These are phyloP conservation scores for Ophiostoma sp. DNA, from an alignment of 2,329 filamentous ascomycete genomes.

Conservation along the genomic window DNA sequence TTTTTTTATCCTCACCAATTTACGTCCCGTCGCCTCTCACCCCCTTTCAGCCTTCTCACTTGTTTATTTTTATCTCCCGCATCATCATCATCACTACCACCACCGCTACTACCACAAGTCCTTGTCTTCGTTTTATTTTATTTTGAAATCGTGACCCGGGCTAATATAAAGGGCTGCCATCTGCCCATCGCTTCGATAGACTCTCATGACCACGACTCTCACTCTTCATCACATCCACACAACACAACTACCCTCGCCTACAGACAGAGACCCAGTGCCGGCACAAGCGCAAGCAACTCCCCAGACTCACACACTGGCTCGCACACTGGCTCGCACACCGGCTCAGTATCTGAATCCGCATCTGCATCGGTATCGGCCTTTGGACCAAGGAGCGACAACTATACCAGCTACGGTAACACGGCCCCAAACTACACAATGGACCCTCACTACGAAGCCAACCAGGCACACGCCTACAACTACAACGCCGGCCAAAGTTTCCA, in stretches of 20 bases:
- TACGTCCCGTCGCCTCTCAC: background rate
- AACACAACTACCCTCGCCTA: background rate
- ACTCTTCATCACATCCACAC: background rate
- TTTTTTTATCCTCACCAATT: background rate
- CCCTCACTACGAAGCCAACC: background rate
- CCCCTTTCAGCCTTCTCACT: slow-evolving; percentile 4
- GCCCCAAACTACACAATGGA: background rate
- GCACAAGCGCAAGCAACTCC: slow-evolving; percentile 3
- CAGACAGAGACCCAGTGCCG: slow-evolving; percentile 5
- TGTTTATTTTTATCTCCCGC: slow-evolving; percentile 10
- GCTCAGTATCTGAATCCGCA: background rate
- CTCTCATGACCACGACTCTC: background rate
- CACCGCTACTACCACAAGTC: background rate
- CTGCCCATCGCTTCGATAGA: background rate
- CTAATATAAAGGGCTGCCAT: slow-evolving; percentile 12
- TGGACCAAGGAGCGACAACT: background rate
- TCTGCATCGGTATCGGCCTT: background rate
- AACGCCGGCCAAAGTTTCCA: background rate
- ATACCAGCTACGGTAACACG: background rate
- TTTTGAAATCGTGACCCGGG: background rate
- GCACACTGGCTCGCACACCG: background rate
- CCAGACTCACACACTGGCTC: background rate
- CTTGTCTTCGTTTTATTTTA: background rate
- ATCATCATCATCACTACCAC: background rate
- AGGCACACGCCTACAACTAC: background rate